Evolutionary conservation across 805 yeast genomes (phyloP).

Genomic region (Candida vartiovaarae): DNA sequence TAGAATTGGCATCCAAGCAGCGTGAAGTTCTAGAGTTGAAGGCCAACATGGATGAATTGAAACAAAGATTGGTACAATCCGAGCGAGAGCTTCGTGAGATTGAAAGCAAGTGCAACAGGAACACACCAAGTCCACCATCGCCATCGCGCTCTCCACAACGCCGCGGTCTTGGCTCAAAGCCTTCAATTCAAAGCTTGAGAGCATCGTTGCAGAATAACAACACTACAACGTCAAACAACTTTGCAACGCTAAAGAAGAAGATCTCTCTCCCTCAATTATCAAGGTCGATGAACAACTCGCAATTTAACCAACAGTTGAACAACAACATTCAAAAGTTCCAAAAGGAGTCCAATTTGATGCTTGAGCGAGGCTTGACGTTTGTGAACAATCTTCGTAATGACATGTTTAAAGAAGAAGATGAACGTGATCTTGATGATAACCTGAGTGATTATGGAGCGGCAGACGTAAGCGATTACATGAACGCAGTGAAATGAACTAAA

Average conservation of each 20-base stretch:
- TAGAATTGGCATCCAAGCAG: slow-evolving; percentile 43
- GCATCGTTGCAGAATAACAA: slow-evolving; percentile 2
- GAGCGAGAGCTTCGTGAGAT: slow-evolving; percentile 32
- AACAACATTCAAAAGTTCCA: slow-evolving; percentile 18
- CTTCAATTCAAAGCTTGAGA: slow-evolving; percentile 11
- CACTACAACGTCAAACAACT: slow-evolving; percentile 9
- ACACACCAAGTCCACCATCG: slow-evolving; percentile 3
- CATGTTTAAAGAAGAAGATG: slow-evolving; percentile 23
- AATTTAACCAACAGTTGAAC: slow-evolving; percentile 8
- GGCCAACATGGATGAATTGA: slow-evolving; percentile 28
- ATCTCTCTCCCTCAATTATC: slow-evolving; percentile 17
- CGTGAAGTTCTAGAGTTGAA: slow-evolving; percentile 44
- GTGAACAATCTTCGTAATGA: slow-evolving; percentile 25
- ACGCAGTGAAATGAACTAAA: slow-evolving; percentile 18
- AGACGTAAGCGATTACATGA: slow-evolving; percentile 20
- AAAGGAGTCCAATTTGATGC: slow-evolving; percentile 17
- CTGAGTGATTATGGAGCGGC: slow-evolving; percentile 20
- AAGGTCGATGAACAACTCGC: slow-evolving; percentile 4
- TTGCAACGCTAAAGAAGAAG: slow-evolving; percentile 16
- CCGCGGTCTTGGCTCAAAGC: slow-evolving; percentile 5
- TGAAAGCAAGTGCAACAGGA: slow-evolving; percentile 26
- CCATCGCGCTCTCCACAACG: slow-evolving; percentile 1
- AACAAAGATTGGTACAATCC: slow-evolving; percentile 31
- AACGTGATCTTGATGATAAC: slow-evolving; percentile 14
- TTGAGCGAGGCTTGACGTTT: slow-evolving; percentile 17